Conservation (phyloP, 371 early-diverging fungal genomes). For the Zychaea mexicana region DNA sequence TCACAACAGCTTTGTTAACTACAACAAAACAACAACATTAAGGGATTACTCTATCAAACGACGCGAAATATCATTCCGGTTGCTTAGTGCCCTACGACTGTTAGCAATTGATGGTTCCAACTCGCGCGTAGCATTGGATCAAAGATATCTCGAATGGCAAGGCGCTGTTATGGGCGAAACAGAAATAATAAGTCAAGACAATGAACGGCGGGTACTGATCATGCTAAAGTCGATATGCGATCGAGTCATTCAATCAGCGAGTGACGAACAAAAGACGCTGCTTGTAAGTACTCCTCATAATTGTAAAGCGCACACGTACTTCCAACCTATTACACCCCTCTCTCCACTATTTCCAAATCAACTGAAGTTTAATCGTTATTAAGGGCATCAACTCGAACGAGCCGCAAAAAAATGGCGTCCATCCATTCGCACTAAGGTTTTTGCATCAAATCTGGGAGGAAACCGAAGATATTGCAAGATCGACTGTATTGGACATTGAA, state of each 20-base stretch:
- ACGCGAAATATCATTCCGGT: slow-evolving; percentile 54
- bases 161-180: slow-evolving; percentile 56
- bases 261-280: slow-evolving; percentile 17
- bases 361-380: no score
- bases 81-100: slow-evolving; percentile 50
- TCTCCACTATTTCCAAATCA: no score
- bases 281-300: no score
- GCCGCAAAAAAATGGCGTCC: not conserved
- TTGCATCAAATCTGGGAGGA: slow-evolving; percentile 30
- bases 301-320: slow-evolving; percentile 10
- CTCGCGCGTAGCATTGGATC: slow-evolving; percentile 30
- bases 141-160: slow-evolving; percentile 52
- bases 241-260: slow-evolving; percentile 14
- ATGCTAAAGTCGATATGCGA: slow-evolving; percentile 39
- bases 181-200: slow-evolving; percentile 52
- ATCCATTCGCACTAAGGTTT: slow-evolving; percentile 24
- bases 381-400: not conserved
- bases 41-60: slow-evolving; percentile 59
- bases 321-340: no score
- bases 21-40: not conserved
- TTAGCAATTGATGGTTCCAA: slow-evolving; percentile 35
- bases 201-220: slow-evolving; percentile 47
- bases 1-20: not conserved
- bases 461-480: slow-evolving; percentile 18
- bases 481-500: slow-evolving; percentile 18